These are phyloP conservation scores for Nidularia sp. DNA, from an alignment of 768 basidiomycete genomes.

Conservation along the genomic window DNA sequence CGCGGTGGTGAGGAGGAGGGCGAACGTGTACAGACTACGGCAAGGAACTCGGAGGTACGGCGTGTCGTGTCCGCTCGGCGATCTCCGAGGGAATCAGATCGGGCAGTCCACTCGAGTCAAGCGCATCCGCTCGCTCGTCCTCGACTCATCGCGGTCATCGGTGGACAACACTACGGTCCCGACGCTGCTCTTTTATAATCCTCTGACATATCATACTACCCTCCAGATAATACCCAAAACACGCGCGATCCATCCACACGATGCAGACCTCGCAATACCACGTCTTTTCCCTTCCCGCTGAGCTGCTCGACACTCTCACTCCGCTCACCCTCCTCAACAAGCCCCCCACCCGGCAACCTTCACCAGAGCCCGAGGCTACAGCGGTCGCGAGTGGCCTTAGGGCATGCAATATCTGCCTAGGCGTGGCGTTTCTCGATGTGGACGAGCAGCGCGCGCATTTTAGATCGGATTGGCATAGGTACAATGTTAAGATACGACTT, in stretches of 20 bases:
- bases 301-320: slow-evolving; percentile 66
- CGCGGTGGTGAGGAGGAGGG: not conserved
- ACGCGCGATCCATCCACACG: not conserved
- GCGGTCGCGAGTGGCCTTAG: slow-evolving; percentile 37
- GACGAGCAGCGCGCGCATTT: slow-evolving; percentile 85
- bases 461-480: slow-evolving; percentile 96
- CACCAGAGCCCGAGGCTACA: slow-evolving; percentile 24
- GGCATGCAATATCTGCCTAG: slow-evolving; percentile 71
- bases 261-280: slow-evolving; percentile 39
- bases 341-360: slow-evolving; percentile 25
- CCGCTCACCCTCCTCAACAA: slow-evolving; percentile 58
- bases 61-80: too few species aligned
- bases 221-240: not conserved
- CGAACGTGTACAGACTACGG: not conserved
- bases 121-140: not conserved
- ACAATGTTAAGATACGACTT: slow-evolving; percentile 86
- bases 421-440: slow-evolving; percentile 64
- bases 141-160: not conserved
- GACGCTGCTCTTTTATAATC: not conserved
- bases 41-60: not conserved
- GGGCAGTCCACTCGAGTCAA: not conserved
- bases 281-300: slow-evolving; percentile 68
- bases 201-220: not conserved
- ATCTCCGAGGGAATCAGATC: too few species aligned
- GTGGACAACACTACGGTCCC: not conserved